Conservation (phyloP, 345 rosid species). For the Salix suchowensis region DNA sequence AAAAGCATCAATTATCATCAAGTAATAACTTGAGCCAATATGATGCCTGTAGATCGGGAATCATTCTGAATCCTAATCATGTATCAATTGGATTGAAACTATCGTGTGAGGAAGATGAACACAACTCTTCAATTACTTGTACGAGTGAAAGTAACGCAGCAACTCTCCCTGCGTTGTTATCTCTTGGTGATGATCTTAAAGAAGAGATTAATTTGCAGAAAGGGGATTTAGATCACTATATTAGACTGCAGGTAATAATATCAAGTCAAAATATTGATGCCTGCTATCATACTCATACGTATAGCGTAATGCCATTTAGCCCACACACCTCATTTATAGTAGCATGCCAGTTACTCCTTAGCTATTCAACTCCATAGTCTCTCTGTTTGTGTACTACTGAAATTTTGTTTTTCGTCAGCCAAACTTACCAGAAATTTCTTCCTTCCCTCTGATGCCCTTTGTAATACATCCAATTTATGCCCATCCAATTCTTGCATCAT, state of each 20-base stretch:
- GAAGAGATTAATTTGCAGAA: conserved; percentile 53
- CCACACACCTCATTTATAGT: neutral
- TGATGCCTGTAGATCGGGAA: conserved; percentile 38
- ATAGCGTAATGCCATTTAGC: neutral
- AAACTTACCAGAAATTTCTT: neutral
- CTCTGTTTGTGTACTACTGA: too few relatives aligned
- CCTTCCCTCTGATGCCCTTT: neutral
- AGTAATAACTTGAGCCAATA: conserved; percentile 39
- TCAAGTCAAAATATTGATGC: neutral
- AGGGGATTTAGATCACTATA: conserved; percentile 52
- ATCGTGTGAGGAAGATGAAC: conserved; percentile 68
- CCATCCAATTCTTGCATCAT: neutral
- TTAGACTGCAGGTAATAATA: conserved; percentile 49
- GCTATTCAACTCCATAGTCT: neutral
- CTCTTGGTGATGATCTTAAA: conserved; percentile 45
- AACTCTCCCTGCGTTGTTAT: conserved; percentile 38
- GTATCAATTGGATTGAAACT: conserved; percentile 68
- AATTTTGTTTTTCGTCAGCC: neutral
- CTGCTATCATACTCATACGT: neutral
- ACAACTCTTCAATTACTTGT: conserved; percentile 58
- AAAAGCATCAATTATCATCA: conserved; percentile 37
- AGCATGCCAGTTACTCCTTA: neutral
- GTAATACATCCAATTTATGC: neutral
- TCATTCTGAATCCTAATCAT: conserved; percentile 44
- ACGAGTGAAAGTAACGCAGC: conserved; percentile 42